phyloP scores from a whole-genome alignment of 306 rosid genomes.

The Trifolium fragiferum region DNA sequence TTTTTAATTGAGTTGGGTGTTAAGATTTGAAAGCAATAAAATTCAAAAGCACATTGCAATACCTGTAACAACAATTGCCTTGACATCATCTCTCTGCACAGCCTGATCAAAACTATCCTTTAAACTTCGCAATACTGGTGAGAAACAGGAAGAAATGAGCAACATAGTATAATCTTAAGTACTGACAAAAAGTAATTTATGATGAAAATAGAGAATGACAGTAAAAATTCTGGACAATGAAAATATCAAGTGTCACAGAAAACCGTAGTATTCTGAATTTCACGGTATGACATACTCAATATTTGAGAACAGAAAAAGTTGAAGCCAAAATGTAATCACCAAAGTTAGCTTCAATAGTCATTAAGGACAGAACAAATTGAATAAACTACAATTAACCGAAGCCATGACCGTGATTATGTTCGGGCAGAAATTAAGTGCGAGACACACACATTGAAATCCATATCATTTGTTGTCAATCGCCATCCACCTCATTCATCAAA shows the following conservation, averaged over 20 bases:
- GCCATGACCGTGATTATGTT: background rate
- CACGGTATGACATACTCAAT: conserved; percentile 14
- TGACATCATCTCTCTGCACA: conserved; percentile 74
- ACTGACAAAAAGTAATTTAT: background rate
- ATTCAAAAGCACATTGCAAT: conserved; percentile 29
- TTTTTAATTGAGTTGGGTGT: background rate
- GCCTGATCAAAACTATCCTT: conserved; percentile 79
- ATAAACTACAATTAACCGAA: background rate
- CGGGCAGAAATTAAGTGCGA: background rate
- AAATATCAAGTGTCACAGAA: conserved; percentile 27
- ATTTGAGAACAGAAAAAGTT: conserved; percentile 12
- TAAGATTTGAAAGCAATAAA: conserved; percentile 16
- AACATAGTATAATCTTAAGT: background rate
- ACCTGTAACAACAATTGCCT: conserved; percentile 93
- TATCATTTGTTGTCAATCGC: background rate
- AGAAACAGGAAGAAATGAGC: conserved; percentile 37
- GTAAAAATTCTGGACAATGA: conserved; percentile 1
- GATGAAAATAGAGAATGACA: conserved; percentile 9
- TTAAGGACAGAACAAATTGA: conserved; percentile 28
- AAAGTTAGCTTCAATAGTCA: background rate
- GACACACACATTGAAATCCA: conserved; percentile 12
- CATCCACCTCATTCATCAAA: conserved; percentile 21
- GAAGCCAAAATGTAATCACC: conserved; percentile 6
- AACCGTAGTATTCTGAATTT: background rate
- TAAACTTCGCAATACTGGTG: conserved; percentile 65